Percentiles rank a stretch among this genome's conserved stretches.
Evolutionary conservation across 129 eudicot genomes (phyloP).

Genomic region (Ambrosia trifida): DNA sequence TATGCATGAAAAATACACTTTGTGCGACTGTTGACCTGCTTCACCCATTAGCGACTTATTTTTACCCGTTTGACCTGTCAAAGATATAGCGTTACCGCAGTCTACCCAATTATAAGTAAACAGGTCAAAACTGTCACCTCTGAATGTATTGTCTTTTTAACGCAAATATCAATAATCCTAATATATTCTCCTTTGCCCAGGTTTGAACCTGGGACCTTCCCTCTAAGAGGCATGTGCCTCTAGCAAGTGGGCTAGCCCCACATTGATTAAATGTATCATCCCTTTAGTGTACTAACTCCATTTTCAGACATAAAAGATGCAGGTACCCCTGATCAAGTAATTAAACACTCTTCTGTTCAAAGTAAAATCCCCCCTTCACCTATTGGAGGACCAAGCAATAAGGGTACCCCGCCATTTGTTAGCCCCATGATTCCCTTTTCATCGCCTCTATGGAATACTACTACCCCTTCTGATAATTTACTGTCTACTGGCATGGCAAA

Average conservation of each 20-base stretch:
- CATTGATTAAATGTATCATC: neutral
- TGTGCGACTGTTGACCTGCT: neutral
- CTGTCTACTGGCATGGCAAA: conserved; percentile 46
- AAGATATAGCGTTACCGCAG: neutral
- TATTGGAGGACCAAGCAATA: conserved; percentile 47
- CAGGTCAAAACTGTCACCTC: neutral
- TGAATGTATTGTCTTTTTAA: conserved; percentile 1
- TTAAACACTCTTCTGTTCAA: conserved; percentile 43
- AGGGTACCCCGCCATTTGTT: conserved; percentile 42
- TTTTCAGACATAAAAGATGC: conserved; percentile 31
- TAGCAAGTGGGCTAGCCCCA: too few relatives aligned
- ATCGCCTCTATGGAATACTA: conserved; percentile 79
- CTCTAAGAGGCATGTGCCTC: too few relatives aligned
- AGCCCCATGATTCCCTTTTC: conserved; percentile 67
- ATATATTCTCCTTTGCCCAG: too few relatives aligned
- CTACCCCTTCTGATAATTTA: conserved; percentile 57
- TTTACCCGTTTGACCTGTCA: conserved; percentile 4
- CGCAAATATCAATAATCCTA: too few relatives aligned
- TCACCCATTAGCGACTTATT: neutral
- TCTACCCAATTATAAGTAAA: neutral
- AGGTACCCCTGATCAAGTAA: conserved; percentile 56
- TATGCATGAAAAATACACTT: neutral
- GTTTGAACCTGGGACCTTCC: too few relatives aligned
- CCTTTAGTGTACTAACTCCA: conserved; percentile 25
- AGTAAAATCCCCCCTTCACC: conserved; percentile 48